Evolutionary conservation across 805 yeast genomes (phyloP).

Genomic region (Saccharomycopsis sp.): DNA sequence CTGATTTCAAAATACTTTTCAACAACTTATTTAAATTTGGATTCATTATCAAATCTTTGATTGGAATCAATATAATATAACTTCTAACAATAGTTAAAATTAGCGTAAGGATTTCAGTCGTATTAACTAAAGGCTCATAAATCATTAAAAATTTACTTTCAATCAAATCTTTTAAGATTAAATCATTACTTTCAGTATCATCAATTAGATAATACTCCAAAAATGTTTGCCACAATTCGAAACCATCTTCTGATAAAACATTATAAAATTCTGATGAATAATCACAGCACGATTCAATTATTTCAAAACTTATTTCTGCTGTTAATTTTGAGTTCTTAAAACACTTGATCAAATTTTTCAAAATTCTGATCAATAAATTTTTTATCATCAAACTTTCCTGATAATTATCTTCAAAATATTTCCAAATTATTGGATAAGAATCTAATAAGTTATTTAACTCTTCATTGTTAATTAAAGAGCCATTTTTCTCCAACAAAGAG

Average conservation of each 20-base stretch:
- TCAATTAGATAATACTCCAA: constrained; percentile 47
- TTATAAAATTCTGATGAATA: constrained; percentile 43
- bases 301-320: constrained; percentile 49
- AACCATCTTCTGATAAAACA: constrained; percentile 74
- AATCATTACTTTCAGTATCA: constrained; percentile 19
- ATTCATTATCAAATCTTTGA: constrained; percentile 25
- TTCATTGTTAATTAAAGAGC: not conserved
- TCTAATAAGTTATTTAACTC: constrained; percentile 6
- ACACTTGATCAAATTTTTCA: constrained; percentile 46
- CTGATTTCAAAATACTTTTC: constrained; percentile 33
- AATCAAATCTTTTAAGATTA: constrained; percentile 28
- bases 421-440: constrained; percentile 27
- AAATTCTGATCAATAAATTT: constrained; percentile 41
- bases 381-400: constrained; percentile 35
- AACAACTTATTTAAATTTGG: constrained; percentile 27
- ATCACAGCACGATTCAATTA: constrained; percentile 53
- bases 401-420: constrained; percentile 25
- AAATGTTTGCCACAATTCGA: constrained; percentile 69
- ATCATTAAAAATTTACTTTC: constrained; percentile 39
- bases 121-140: constrained; percentile 48
- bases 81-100: constrained; percentile 53
- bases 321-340: constrained; percentile 40
- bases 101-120: constrained; percentile 66
- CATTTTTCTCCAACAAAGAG: constrained; percentile 9
- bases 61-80: constrained; percentile 42